Evolutionary conservation across 176 grass and related monocot species (phyloP).

Genomic region (Zea mays): DNA sequence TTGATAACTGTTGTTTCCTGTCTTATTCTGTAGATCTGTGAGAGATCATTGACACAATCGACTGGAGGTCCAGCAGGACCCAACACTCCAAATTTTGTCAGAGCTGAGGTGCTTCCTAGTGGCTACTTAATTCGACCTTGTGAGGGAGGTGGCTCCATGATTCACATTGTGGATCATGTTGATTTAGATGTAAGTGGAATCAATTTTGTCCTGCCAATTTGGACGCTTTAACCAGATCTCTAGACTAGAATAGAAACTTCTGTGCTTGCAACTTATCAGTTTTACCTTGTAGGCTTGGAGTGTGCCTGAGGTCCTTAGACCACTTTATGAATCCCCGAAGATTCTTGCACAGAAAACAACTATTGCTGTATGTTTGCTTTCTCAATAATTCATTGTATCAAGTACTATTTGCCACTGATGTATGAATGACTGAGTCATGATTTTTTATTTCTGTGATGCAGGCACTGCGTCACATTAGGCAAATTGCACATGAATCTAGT

Average conservation of each 20-base stretch:
- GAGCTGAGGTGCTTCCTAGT: conserved; percentile 93
- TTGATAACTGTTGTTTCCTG: conserved; percentile 29
- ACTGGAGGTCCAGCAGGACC: conserved; percentile 86
- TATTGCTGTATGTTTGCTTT: conserved; percentile 65
- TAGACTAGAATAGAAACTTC: conserved; percentile 29
- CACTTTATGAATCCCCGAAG: conserved; percentile 95
- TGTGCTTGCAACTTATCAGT: conserved; percentile 21
- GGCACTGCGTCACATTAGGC: conserved; percentile 90
- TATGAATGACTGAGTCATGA: background rate
- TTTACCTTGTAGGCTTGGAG: conserved; percentile 71
- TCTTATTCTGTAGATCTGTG: conserved; percentile 79
- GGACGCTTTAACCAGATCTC: conserved; percentile 7
- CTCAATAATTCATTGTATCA: background rate
- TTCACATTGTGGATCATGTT: conserved; percentile 99
- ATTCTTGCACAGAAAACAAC: conserved; percentile 96
- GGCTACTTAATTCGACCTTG: conserved; percentile 94
- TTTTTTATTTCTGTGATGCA: too few relatives aligned
- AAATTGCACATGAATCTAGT: conserved; percentile 81
- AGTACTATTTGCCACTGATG: background rate
- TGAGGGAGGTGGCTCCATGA: conserved; percentile 99
- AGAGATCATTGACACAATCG: conserved; percentile 87
- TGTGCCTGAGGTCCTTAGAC: conserved; percentile 92
- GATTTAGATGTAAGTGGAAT: conserved; percentile 85
- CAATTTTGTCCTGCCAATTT: background rate
- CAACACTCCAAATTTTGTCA: conserved; percentile 79